These are phyloP conservation scores for Cucumis sativus DNA, from an alignment of 306 rosid species.

Conservation along the genomic window DNA sequence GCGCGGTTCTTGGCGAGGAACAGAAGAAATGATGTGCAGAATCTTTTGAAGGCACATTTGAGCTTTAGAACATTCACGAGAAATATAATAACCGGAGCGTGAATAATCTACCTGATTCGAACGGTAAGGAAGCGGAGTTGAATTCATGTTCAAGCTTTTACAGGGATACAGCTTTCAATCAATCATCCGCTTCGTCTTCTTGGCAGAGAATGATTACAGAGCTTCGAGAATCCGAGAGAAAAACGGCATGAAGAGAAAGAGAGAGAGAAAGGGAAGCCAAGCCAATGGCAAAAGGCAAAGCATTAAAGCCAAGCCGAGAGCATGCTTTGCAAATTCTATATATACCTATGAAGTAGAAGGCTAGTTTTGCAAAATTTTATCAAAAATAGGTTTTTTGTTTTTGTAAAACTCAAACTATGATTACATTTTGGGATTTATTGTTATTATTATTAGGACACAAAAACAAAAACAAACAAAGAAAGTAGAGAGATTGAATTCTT, in stretches of 20 bases:
- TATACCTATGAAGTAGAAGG: neutral
- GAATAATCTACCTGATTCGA: slow-evolving; percentile 14
- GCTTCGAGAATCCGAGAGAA: neutral
- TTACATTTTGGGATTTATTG: too few relatives aligned
- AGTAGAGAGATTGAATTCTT: too few relatives aligned
- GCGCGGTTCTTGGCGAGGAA: slow-evolving; percentile 7
- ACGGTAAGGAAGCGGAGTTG: neutral
- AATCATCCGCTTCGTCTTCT: neutral
- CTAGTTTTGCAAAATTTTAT: neutral
- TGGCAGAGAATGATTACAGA: neutral
- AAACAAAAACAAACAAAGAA: too few relatives aligned
- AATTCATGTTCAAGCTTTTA: slow-evolving; percentile 15
- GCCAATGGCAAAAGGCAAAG: neutral
- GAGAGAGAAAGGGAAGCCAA: neutral
- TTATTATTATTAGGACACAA: too few relatives aligned
- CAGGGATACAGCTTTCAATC: neutral
- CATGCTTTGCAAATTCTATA: neutral
- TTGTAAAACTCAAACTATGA: too few relatives aligned
- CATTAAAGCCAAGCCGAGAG: neutral
- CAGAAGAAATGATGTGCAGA: slow-evolving; percentile 29
- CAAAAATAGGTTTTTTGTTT: neutral
- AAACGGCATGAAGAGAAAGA: neutral
- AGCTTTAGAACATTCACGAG: slow-evolving; percentile 26
- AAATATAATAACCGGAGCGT: neutral
- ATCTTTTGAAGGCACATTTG: slow-evolving; percentile 41